A percentile compares a stretch with the other conserved stretches of the same genome.
These are phyloP conservation scores for Turritis glabra DNA, from an alignment of 345 rosid genomes.

Conservation along the genomic window DNA sequence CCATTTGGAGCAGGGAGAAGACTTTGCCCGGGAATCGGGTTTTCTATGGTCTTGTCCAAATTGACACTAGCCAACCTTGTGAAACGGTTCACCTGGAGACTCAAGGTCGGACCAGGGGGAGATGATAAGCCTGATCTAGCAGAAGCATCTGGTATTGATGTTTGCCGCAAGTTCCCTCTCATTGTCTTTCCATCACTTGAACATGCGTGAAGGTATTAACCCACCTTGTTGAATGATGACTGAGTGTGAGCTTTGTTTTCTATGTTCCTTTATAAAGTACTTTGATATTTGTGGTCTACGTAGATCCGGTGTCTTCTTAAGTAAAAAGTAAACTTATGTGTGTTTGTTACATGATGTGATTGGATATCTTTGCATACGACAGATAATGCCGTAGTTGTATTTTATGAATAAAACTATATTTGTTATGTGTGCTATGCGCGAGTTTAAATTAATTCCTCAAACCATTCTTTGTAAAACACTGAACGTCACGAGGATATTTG, in stretches of 20 bases:
- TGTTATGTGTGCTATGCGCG: too few species aligned
- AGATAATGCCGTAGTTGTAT: too few species aligned
- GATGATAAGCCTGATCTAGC: not conserved
- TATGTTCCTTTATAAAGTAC: not conserved
- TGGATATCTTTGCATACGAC: too few species aligned
- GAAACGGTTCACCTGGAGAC: not conserved
- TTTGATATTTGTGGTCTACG: not conserved
- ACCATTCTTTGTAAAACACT: too few species aligned
- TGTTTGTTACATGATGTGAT: too few species aligned
- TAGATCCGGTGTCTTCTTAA: too few species aligned
- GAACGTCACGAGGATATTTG: too few species aligned
- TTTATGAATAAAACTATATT: too few species aligned
- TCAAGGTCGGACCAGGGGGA: not conserved
- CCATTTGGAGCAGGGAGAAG: constrained; percentile 22
- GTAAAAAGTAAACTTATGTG: too few species aligned
- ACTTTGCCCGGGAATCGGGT: not conserved
- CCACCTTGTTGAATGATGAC: not conserved
- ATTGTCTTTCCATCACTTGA: not conserved
- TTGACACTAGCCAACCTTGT: constrained; percentile 7
- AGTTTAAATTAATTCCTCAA: too few species aligned
- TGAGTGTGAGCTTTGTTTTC: not conserved
- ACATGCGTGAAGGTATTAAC: not conserved
- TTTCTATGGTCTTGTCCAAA: not conserved
- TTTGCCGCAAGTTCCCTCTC: constrained; percentile 14
- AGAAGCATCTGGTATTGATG: not conserved